A percentile compares a stretch with the other conserved stretches of the same genome.
These are phyloP conservation scores for Hortiboletus flavorubellus DNA, from an alignment of 768 basidiomycete species.

Conservation along the genomic window DNA sequence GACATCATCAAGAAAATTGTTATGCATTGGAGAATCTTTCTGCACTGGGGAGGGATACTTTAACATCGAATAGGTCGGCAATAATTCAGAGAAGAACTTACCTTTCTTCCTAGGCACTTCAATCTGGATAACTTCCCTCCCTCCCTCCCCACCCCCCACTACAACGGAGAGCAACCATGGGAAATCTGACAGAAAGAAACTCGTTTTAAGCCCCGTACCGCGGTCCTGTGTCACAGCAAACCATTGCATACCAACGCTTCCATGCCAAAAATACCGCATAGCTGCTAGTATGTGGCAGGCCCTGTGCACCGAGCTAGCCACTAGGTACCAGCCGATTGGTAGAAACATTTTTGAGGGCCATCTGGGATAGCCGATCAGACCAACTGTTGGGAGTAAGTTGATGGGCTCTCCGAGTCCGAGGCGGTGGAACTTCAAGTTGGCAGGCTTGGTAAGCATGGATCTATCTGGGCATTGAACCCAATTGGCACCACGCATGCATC, in stretches of 20 bases:
- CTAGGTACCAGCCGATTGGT: background rate
- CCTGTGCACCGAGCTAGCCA: background rate
- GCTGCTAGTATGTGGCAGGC: background rate
- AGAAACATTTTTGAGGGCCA: background rate
- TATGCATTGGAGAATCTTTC: background rate
- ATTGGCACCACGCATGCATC: no score
- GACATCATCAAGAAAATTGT: background rate
- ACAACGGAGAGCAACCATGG: background rate
- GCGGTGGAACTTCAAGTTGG: background rate
- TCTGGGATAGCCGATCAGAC: background rate
- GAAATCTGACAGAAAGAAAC: background rate
- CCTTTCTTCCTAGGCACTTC: background rate
- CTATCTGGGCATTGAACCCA: no score
- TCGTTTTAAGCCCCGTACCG: background rate
- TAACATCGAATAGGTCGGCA: background rate
- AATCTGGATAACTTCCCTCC: background rate
- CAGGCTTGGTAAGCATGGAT: background rate
- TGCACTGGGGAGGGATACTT: background rate
- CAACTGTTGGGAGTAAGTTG: background rate
- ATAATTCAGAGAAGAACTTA: background rate
- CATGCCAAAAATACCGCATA: background rate
- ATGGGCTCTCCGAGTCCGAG: background rate
- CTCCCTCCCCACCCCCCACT: background rate
- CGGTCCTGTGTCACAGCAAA: slow-evolving; percentile 12
- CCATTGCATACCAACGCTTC: slow-evolving; percentile 13